phyloP scores from a whole-genome alignment of 2,329 filamentous ascomycete species.

The Penicillium sp. region DNA sequence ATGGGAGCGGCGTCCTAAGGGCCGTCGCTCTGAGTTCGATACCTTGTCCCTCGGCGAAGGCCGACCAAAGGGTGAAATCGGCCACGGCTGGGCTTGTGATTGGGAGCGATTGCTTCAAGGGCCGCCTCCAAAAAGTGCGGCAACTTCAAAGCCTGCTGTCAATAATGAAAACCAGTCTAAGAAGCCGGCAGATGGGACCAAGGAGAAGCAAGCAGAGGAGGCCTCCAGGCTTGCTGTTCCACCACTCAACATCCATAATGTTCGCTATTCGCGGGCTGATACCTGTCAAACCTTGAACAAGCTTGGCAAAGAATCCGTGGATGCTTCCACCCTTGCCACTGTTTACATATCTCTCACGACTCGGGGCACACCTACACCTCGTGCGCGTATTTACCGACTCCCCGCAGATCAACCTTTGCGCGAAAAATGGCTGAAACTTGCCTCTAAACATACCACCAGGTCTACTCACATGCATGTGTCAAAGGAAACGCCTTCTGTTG shows the following conservation, averaged over 20 bases:
- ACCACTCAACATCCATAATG: constrained; percentile 33
- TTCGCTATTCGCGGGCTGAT: constrained; percentile 45
- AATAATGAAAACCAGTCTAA: constrained; percentile 6
- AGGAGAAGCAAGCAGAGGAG: constrained; percentile 9
- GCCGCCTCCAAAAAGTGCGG: constrained; percentile 7
- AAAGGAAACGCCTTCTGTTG: background rate
- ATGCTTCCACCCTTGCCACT: constrained; percentile 52
- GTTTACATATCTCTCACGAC: constrained; percentile 68
- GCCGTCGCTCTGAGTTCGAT: constrained; percentile 75
- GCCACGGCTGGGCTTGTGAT: constrained; percentile 79
- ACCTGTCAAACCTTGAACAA: constrained; percentile 30
- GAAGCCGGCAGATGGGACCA: constrained; percentile 13
- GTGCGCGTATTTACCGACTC: constrained; percentile 84
- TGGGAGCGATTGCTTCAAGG: constrained; percentile 69
- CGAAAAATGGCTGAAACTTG: constrained; percentile 69
- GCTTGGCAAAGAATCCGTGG: constrained; percentile 15
- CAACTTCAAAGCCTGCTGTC: background rate
- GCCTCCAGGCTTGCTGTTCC: constrained; percentile 17
- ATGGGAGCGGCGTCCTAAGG: constrained; percentile 79
- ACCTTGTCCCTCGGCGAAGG: constrained; percentile 72
- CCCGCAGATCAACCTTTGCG: constrained; percentile 64
- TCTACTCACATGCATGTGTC: background rate
- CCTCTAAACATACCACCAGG: constrained; percentile 32
- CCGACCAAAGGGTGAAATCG: constrained; percentile 74
- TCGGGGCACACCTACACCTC: constrained; percentile 69